Base-by-base conservation (phyloP, 306 rosid genomes). In the Dryas alaskensis region DNA sequence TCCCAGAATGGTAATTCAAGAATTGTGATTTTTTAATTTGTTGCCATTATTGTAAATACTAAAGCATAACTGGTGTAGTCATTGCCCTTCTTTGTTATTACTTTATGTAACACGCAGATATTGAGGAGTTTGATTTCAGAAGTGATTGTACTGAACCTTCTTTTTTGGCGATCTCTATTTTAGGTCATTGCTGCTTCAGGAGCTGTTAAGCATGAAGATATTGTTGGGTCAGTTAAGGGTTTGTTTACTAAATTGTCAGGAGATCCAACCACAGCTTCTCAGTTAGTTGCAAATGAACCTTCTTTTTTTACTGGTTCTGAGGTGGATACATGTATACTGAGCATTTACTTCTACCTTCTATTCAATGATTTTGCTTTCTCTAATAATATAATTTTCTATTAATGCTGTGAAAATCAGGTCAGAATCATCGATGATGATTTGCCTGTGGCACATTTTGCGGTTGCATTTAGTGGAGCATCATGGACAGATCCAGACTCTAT, bases 401-500 rank as follows among this genome's bases (percentile, higher is more conserved):
- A 14, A 27, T 72, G 54, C 66, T 19, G 53, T 79, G 60, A 19
- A 50, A 39, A 75, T 76, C 88, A 94, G 98, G 96, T 94, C 76
- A 87, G 99, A 73, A 92, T 94, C 76, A 80, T 94, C 43, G 95
- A 94, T 88, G 96, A 81, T 72, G 96, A 89, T 62, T 72, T 94
- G 80, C 96, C 97, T 46, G 74, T 88, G 66, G 97, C 97, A 25
- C 97, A 94, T 87, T 92, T 94, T 68, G 95, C 95, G 3, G 86
- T 95, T 74, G 99, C 99, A 82, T 95, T 92, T 72, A 89, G 80
- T 65, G 99, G 99, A 58, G 98, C 99, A 62, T 84, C 96, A 31
- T 92, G 99, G 99, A 92, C 92, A 53, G 99, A 95, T 81, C 99
- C 99, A 45, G 98, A 95, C 78, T 95, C 98, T 51, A 82, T 92